These are phyloP conservation scores for Nakazawaea populi DNA, from an alignment of 805 yeast genomes.

Conservation along the genomic window DNA sequence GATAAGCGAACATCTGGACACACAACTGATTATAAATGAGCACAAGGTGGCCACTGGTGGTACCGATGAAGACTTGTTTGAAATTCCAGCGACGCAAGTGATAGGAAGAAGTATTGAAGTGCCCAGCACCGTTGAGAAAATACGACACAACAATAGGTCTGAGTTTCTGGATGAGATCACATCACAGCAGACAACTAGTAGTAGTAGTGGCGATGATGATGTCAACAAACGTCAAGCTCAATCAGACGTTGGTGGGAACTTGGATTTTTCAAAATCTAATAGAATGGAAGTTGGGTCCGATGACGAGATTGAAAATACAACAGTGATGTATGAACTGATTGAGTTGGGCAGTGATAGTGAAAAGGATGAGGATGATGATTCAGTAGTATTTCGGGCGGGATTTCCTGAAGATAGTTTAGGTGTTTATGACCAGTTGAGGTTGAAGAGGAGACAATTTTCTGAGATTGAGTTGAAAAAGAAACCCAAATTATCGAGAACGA, in stretches of 20 bases:
- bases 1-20: background rate
- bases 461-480: slow-evolving; percentile 1
- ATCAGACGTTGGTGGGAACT: background rate
- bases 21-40: background rate
- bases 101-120: slow-evolving; percentile 5
- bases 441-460: slow-evolving; percentile 4
- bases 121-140: slow-evolving; percentile 8
- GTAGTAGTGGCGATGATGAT: background rate
- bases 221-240: too few species aligned
- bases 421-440: slow-evolving; percentile 1
- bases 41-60: background rate
- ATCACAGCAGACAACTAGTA: background rate
- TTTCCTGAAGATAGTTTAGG: slow-evolving; percentile 8
- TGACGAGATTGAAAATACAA: slow-evolving; percentile 4
- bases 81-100: background rate
- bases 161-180: slow-evolving; percentile 1
- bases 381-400: background rate
- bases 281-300: background rate
- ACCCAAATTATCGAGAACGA: background rate
- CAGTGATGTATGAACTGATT: background rate
- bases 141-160: background rate
- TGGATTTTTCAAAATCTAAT: background rate
- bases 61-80: background rate
- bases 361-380: slow-evolving; percentile 26
- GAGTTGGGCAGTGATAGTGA: slow-evolving; percentile 17